Evolutionary conservation across 805 yeast species (phyloP), one percentile per base, ranked within the genome.

Genomic region (Saccharomycopsis sp.): DNA sequence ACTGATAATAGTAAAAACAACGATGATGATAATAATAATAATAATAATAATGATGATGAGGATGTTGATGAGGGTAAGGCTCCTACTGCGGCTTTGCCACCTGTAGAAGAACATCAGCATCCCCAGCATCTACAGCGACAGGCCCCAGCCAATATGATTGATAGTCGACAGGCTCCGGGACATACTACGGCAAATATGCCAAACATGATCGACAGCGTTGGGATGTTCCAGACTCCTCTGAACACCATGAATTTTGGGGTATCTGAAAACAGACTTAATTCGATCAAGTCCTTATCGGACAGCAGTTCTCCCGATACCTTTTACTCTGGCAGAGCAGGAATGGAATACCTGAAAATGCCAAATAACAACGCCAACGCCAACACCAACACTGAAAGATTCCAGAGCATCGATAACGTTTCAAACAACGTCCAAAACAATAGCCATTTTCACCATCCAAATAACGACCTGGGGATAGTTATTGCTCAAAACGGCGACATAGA

Each of bases 221-320:
- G 50, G 55, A 24, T 52, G 44, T 52, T 15, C 55, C 3, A 35
- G n/a, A 17, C 20, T 52, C 15, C 38, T 29, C 38, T 29, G 38
- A 29, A 12, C 38, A 29, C 9, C 38, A 29, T 7, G 5, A 29
- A 29, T 12, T 29, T 29, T 12, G 38, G 38, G 12, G 38, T 29
- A 29, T 12, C 38, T 29, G 22, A 44, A 5, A 44, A 19, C 49
- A 44, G 22, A 19, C 49, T 44, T 17, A 44, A 44, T 44, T 44
- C 49, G 12, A 44, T 8, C 19, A 44, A 19, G 22, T 44, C 49
- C 22, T 5, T 44, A n/a, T 44, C 49, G 9, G 49, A n/a, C 12
- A 19, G 22, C 22, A 44, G 49, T 44, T 44, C 49, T 3, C 49
- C 49, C 9, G 49, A 44, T 12, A 44, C 49, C 49, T 44, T 44